Percentiles rank a stretch among this genome's conserved stretches.
Conservation (phyloP, 192 early-diverging fungal species). For the Coemansia erecta region DNA sequence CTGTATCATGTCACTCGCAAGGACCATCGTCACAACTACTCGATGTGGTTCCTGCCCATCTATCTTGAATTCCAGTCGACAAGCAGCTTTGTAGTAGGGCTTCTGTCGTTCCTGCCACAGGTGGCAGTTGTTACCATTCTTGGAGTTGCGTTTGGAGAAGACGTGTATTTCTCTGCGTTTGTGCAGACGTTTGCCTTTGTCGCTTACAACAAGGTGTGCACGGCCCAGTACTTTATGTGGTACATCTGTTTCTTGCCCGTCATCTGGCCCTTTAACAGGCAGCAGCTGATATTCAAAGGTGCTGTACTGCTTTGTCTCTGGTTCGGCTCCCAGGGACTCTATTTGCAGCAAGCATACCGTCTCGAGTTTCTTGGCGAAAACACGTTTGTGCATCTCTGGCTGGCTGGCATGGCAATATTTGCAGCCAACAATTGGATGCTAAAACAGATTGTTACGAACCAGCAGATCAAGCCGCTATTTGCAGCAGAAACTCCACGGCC, state of each 20-base stretch:
- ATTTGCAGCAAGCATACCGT: conserved; percentile 81
- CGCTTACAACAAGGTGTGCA: conserved; percentile 94
- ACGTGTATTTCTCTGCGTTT: conserved; percentile 87
- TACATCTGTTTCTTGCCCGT: conserved; percentile 91
- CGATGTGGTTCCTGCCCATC: conserved; percentile 93
- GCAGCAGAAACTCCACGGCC: neutral
- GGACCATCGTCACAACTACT: conserved; percentile 99
- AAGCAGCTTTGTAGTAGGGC: conserved; percentile 54
- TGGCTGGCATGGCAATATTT: conserved; percentile 72
- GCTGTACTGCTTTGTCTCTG: conserved; percentile 61
- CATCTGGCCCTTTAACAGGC: conserved; percentile 65
- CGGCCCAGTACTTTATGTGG: conserved; percentile 99
- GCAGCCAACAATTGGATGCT: conserved; percentile 71
- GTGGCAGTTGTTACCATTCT: conserved; percentile 61
- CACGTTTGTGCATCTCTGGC: conserved; percentile 75
- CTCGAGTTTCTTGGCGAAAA: conserved; percentile 86
- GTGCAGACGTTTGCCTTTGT: conserved; percentile 97
- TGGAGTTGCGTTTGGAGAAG: conserved; percentile 70
- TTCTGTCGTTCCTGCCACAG: conserved; percentile 87
- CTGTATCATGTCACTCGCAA: conserved; percentile 92
- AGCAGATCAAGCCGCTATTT: conserved; percentile 34
- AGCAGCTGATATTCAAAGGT: conserved; percentile 54
- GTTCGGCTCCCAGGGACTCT: conserved; percentile 77
- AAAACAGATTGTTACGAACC: conserved; percentile 38
- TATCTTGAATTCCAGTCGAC: conserved; percentile 70